These are phyloP conservation scores for Komagataella pastoris DNA, from an alignment of 805 yeast genomes.

Conservation along the genomic window DNA sequence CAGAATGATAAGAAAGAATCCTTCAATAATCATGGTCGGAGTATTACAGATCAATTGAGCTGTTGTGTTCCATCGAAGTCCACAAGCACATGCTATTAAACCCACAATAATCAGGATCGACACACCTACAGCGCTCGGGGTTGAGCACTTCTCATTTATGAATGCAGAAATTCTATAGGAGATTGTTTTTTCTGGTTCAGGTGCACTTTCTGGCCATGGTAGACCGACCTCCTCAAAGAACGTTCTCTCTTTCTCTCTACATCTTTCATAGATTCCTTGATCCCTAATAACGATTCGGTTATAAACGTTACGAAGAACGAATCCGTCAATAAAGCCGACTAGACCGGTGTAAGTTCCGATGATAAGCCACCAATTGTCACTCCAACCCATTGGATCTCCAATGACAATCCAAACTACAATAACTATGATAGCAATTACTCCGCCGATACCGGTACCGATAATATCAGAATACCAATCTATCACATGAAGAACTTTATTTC, in stretches of 20 bases:
- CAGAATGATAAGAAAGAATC: background rate
- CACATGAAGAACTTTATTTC: conserved; percentile 11
- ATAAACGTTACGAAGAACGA: conserved; percentile 21
- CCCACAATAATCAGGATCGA: background rate
- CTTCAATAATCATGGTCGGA: background rate
- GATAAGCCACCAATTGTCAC: conserved; percentile 29
- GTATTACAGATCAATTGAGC: background rate
- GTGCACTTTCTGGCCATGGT: background rate
- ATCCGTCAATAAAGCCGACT: conserved; percentile 29
- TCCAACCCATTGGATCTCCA: conserved; percentile 22
- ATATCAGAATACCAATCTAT: conserved; percentile 27
- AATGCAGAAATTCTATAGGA: background rate
- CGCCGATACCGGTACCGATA: conserved; percentile 28
- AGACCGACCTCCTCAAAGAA: background rate
- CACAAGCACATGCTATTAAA: background rate
- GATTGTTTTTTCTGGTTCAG: background rate
- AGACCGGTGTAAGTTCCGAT: conserved; percentile 33
- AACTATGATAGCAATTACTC: conserved; percentile 17
- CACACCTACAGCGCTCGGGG: background rate
- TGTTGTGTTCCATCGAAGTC: background rate
- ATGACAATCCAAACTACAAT: conserved; percentile 23
- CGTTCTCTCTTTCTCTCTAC: background rate
- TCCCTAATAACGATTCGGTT: background rate
- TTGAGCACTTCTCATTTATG: background rate
- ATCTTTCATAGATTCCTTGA: background rate